These are phyloP conservation scores for Trichoderma semiorbis DNA, from an alignment of 2,329 filamentous ascomycete genomes.

Conservation along the genomic window DNA sequence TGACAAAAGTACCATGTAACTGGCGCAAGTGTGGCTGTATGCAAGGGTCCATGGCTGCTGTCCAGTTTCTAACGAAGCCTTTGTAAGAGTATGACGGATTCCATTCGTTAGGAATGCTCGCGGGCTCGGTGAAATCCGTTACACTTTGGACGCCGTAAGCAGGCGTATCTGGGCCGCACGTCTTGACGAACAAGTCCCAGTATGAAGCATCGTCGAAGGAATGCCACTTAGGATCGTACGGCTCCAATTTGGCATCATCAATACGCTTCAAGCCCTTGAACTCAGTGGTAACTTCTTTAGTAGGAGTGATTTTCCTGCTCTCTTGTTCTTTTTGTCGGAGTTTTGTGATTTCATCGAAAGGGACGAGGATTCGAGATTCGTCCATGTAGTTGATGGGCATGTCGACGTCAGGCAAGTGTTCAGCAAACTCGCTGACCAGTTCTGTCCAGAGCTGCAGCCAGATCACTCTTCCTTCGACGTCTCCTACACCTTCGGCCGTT, in stretches of 20 bases:
- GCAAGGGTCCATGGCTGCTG: conserved; percentile 55
- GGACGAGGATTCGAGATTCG: conserved; percentile 59
- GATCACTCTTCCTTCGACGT: conserved; percentile 38
- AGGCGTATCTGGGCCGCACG: conserved; percentile 56
- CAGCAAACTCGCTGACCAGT: conserved; percentile 50
- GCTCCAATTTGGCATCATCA: conserved; percentile 33
- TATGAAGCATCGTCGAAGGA: conserved; percentile 44
- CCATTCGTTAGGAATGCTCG: conserved; percentile 35
- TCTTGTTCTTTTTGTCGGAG: conserved; percentile 47
- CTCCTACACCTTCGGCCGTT: conserved; percentile 38
- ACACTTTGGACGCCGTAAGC: conserved; percentile 37
- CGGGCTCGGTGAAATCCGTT: conserved; percentile 30
- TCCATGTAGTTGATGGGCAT: conserved; percentile 65
- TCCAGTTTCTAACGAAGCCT: conserved; percentile 58
- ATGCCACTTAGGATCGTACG: conserved; percentile 48
- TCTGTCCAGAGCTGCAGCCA: conserved; percentile 48
- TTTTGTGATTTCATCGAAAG: conserved; percentile 53
- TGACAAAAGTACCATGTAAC: conserved; percentile 56
- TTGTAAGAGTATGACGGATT: conserved; percentile 36
- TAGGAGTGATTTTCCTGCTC: conserved; percentile 40
- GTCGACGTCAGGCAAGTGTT: conserved; percentile 59
- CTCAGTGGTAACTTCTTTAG: conserved; percentile 41
- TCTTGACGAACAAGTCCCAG: conserved; percentile 56
- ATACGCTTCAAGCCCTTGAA: conserved; percentile 41
- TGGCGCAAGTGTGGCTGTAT: conserved; percentile 51